Evolutionary conservation across 1,284 basidiomycete genomes (phyloP).

Genomic region (Spongispora temasekensis): DNA sequence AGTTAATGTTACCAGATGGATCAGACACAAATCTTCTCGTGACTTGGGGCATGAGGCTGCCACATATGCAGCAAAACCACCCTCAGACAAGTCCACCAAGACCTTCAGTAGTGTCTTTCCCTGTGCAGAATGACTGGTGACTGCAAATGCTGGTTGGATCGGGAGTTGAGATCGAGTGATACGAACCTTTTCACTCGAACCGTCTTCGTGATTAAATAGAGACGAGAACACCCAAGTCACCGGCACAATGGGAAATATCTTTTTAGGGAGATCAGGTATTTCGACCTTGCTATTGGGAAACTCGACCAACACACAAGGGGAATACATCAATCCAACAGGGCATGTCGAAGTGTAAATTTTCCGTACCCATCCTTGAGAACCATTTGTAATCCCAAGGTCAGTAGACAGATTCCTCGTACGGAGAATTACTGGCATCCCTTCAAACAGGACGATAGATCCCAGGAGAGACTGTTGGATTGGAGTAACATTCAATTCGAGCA

Average conservation of each 20-base stretch:
- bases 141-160: not conserved
- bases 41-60: not conserved
- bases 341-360: not conserved
- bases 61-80: not conserved
- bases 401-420: not conserved
- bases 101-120: not conserved
- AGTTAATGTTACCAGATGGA: not conserved
- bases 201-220: not conserved
- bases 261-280: not conserved
- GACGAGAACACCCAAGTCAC: not conserved
- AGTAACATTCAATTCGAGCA: no score
- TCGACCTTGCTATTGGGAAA: not conserved
- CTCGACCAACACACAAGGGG: not conserved
- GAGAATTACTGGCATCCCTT: not conserved
- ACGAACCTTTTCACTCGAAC: not conserved
- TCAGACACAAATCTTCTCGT: not conserved
- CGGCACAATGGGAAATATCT: not conserved
- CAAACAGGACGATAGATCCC: no score
- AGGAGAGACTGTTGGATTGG: no score
- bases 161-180: not conserved
- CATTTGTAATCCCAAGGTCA: not conserved
- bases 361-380: not conserved
- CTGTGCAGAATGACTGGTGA: not conserved
- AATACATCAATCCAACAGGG: not conserved
- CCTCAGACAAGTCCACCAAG: not conserved